These are phyloP conservation scores for Tetrahymena elliotti DNA, from an alignment of 73 alveolate genomes.

Conservation along the genomic window DNA sequence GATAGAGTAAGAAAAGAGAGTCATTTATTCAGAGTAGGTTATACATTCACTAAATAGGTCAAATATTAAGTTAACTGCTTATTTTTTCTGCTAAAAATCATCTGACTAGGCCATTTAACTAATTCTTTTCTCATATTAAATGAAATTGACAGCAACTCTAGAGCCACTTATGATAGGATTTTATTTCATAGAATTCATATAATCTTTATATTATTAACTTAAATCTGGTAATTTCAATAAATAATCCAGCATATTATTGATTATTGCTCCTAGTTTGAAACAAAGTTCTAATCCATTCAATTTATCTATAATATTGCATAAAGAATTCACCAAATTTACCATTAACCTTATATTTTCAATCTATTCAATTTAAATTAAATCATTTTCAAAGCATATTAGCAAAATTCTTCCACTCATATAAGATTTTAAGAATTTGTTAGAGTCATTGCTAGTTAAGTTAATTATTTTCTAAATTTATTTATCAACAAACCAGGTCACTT, in stretches of 20 bases:
- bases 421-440: not conserved
- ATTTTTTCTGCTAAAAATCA: not conserved
- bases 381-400: not conserved
- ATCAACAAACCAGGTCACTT: not conserved
- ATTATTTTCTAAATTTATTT: not conserved
- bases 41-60: not conserved
- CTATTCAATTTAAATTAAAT: not conserved
- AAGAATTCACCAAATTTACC: not conserved
- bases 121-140: not conserved
- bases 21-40: not conserved
- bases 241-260: not conserved
- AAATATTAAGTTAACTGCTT: not conserved
- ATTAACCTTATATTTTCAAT: not conserved
- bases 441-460: not conserved
- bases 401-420: not conserved
- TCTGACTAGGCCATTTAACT: not conserved
- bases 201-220: not conserved
- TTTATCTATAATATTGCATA: not conserved
- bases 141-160: not conserved
- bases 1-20: not conserved
- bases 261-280: not conserved
- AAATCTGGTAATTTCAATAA: not conserved
- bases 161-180: not conserved
- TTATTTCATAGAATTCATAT: not conserved
- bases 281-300: not conserved